Percentiles rank a stretch among this genome's conserved stretches.
These are phyloP conservation scores for Gossypioides kirkii DNA, from an alignment of 345 rosid species.

Conservation along the genomic window DNA sequence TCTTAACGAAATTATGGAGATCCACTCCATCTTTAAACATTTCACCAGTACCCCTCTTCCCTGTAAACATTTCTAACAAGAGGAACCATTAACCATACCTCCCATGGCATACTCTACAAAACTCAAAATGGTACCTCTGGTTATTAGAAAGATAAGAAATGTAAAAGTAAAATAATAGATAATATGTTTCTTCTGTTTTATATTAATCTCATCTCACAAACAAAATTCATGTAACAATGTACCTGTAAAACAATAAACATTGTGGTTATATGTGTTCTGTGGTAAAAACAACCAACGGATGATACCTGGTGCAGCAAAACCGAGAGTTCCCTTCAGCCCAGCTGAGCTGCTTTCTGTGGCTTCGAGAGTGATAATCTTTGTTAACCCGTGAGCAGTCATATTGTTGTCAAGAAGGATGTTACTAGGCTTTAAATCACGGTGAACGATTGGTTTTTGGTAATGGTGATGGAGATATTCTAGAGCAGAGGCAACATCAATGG, in stretches of 20 bases:
- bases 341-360: not conserved
- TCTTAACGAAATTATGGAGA: constrained; percentile 15
- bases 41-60: constrained; percentile 22
- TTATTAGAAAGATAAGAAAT: not conserved
- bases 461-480: constrained; percentile 21
- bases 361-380: not conserved
- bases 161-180: not conserved
- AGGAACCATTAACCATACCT: constrained; percentile 23
- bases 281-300: not conserved
- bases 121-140: not conserved
- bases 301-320: constrained; percentile 22
- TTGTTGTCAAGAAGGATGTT: constrained; percentile 8
- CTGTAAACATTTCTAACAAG: constrained; percentile 23
- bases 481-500: constrained; percentile 19
- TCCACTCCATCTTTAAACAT: constrained; percentile 16
- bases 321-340: not conserved
- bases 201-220: not conserved
- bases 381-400: constrained; percentile 11
- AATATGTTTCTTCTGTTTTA: not conserved
- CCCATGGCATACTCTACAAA: constrained; percentile 31
- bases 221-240: not conserved
- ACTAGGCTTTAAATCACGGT: constrained; percentile 26
- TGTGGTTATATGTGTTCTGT: not conserved
- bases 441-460: constrained; percentile 10
- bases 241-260: not conserved